Conservation (phyloP, 1,284 basidiomycete species). For the Ustilago shanxiensis region DNA sequence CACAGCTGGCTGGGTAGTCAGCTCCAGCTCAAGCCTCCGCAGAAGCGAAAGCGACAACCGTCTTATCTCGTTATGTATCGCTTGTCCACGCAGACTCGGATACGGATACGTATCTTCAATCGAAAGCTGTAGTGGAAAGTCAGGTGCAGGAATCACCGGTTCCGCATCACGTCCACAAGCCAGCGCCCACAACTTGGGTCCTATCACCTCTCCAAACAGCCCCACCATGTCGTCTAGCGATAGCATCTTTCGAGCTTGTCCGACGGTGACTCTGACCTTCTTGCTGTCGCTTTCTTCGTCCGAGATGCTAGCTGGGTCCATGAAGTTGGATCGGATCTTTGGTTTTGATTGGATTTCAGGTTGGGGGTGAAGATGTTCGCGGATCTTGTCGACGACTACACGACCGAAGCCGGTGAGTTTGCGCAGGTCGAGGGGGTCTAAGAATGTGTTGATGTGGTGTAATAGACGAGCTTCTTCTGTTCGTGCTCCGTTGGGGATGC, state of each 20-base stretch:
- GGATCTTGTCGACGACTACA: constrained; percentile 49
- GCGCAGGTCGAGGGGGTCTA: constrained; percentile 65
- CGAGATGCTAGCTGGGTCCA: constrained; percentile 23
- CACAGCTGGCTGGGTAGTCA: constrained; percentile 23
- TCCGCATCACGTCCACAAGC: constrained; percentile 66
- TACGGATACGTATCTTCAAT: constrained; percentile 69
- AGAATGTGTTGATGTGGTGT: constrained; percentile 53
- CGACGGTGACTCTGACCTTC: constrained; percentile 33
- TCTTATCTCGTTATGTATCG: constrained; percentile 42
- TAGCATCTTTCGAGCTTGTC: constrained; percentile 44
- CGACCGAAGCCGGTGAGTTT: constrained; percentile 59
- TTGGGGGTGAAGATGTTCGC: constrained; percentile 28
- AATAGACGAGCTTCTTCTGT: constrained; percentile 10
- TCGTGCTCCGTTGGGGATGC: not conserved
- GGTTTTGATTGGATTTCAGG: not conserved
- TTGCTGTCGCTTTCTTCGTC: constrained; percentile 31
- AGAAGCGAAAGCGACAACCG: constrained; percentile 50
- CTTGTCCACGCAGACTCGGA: constrained; percentile 38
- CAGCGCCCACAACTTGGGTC: constrained; percentile 61
- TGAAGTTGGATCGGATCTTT: constrained; percentile 19
- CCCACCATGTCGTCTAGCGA: constrained; percentile 32
- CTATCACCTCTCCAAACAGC: constrained; percentile 61
- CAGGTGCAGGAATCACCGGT: constrained; percentile 66
- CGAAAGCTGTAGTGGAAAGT: constrained; percentile 68
- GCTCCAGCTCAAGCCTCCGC: constrained; percentile 60